These are phyloP conservation scores for Solanum ossicruentum DNA, from an alignment of 257 asterid species.

Conservation along the genomic window DNA sequence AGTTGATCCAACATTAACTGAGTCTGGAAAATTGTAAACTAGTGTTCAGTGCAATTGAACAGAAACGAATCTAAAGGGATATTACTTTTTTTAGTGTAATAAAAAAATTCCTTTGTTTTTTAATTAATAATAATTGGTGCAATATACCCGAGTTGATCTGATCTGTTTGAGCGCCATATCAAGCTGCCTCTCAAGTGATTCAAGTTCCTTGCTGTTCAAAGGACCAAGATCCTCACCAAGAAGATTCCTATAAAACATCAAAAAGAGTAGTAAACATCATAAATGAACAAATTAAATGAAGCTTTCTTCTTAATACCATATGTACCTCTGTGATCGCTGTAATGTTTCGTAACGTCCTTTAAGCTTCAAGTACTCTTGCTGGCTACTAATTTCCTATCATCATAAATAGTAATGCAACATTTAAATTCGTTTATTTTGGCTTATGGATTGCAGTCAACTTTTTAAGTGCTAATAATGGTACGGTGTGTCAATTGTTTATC, in stretches of 20 bases:
- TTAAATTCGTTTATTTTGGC: background rate
- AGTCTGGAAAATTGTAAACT: slow-evolving; percentile 37
- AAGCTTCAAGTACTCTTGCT: slow-evolving; percentile 94
- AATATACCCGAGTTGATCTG: slow-evolving; percentile 77
- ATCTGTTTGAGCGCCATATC: slow-evolving; percentile 92
- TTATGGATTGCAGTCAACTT: background rate
- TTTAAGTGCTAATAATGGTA: background rate
- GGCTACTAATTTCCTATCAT: slow-evolving; percentile 85
- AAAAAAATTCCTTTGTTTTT: background rate
- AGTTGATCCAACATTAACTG: slow-evolving; percentile 95
- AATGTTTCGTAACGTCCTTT: slow-evolving; percentile 92
- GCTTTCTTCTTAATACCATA: background rate
- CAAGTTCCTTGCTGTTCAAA: slow-evolving; percentile 92
- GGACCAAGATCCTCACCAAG: slow-evolving; percentile 98
- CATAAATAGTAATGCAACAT: background rate
- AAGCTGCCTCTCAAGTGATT: slow-evolving; percentile 87
- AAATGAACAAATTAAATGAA: background rate
- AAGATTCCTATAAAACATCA: slow-evolving; percentile 46
- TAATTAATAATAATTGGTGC: background rate
- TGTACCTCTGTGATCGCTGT: slow-evolving; percentile 86
- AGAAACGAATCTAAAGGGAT: background rate
- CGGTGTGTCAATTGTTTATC: background rate
- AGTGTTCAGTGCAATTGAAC: background rate
- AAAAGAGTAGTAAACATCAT: background rate
- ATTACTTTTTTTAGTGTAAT: background rate